Conservation (phyloP, 768 basidiomycete species). For the Russula virescens region DNA sequence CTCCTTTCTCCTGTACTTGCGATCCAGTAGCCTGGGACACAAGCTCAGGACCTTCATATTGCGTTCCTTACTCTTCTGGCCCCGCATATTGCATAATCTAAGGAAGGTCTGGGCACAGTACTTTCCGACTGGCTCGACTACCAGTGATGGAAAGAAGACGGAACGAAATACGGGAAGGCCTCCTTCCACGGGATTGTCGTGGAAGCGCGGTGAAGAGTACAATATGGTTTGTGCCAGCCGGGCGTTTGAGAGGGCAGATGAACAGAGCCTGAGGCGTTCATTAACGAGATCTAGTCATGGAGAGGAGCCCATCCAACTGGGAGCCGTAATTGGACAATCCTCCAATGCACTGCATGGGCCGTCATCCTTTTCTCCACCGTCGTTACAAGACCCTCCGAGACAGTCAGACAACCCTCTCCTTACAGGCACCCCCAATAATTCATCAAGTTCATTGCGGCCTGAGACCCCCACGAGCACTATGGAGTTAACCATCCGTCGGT, state of each 20-base stretch:
- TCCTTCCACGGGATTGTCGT: background rate
- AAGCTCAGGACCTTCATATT: conserved; percentile 3
- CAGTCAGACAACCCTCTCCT: background rate
- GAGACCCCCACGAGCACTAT: background rate
- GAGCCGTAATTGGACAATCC: background rate
- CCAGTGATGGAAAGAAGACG: background rate
- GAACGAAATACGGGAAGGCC: background rate
- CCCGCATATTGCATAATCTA: background rate
- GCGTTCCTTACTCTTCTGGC: background rate
- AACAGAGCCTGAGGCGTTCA: background rate
- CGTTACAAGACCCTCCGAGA: background rate
- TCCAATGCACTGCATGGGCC: background rate
- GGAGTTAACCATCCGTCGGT: background rate
- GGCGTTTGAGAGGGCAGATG: background rate
- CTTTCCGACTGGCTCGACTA: background rate
- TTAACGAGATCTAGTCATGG: background rate
- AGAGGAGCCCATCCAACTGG: background rate
- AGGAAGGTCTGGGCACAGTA: background rate
- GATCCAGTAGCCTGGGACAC: background rate
- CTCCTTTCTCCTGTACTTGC: background rate
- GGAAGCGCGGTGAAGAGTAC: background rate
- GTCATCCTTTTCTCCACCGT: background rate
- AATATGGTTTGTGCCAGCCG: background rate
- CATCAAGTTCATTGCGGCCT: background rate
- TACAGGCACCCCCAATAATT: background rate